Evolutionary conservation across 371 early-diverging fungal genomes (phyloP).

Genomic region (Nematocida sp.): DNA sequence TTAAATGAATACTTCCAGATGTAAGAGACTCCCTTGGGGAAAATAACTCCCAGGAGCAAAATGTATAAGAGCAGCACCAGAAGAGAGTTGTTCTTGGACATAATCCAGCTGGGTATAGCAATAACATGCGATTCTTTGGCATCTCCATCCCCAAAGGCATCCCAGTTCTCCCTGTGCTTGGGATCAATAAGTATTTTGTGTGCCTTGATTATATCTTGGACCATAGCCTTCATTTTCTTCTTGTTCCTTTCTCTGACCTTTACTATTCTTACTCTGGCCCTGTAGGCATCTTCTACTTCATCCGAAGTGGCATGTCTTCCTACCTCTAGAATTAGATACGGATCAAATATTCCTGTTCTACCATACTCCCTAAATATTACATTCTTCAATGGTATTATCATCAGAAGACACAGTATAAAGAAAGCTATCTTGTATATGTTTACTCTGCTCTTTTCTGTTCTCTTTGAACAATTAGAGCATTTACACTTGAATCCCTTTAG

Average conservation of each 20-base stretch:
- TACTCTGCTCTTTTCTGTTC: neutral
- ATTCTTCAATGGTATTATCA: slow-evolving; percentile 17
- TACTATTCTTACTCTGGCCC: neutral
- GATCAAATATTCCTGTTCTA: neutral
- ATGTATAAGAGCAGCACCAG: slow-evolving; percentile 53
- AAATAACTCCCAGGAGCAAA: slow-evolving; percentile 48
- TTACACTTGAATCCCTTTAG: neutral
- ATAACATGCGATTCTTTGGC: slow-evolving; percentile 52
- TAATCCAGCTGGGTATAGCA: slow-evolving; percentile 61
- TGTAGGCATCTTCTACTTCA: slow-evolving; percentile 25
- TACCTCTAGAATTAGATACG: slow-evolving; percentile 15
- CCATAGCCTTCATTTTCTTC: slow-evolving; percentile 27
- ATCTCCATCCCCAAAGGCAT: slow-evolving; percentile 47
- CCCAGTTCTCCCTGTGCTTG: slow-evolving; percentile 47
- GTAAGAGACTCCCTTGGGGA: slow-evolving; percentile 54
- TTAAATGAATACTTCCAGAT: slow-evolving; percentile 55
- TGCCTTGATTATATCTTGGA: slow-evolving; percentile 53
- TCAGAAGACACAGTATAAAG: neutral
- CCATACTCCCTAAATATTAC: slow-evolving; percentile 3
- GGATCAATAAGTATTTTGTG: slow-evolving; percentile 55
- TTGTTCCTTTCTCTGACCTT: slow-evolving; percentile 17
- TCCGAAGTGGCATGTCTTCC: neutral
- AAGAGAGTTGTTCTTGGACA: slow-evolving; percentile 46
- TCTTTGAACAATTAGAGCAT: neutral
- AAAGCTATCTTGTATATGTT: slow-evolving; percentile 8